A percentile compares a stretch with the other conserved stretches of the same genome.
phyloP scores from a whole-genome alignment of 768 basidiomycete species.

The Rhodotorula graminis region DNA sequence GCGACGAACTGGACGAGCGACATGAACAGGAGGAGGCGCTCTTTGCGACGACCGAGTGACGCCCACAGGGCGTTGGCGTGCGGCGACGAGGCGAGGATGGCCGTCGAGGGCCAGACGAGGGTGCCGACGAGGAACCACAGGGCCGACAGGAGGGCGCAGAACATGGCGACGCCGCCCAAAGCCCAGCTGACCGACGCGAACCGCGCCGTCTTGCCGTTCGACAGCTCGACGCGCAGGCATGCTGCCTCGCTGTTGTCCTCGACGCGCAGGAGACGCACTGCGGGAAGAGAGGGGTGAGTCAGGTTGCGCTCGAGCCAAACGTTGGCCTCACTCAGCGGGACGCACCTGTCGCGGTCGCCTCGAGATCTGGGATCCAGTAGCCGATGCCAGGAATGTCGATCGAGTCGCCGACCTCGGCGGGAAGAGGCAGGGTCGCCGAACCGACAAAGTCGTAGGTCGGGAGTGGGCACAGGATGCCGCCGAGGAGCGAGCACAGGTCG shows the following conservation, averaged over 20 bases:
- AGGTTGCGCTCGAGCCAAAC: no score
- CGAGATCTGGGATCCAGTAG: constrained; percentile 82
- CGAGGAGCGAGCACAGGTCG: constrained; percentile 72
- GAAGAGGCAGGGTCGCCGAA: constrained; percentile 23
- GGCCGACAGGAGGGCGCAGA: constrained; percentile 57
- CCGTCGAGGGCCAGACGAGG: constrained; percentile 50
- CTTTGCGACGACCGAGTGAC: constrained; percentile 29
- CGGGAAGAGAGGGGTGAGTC: not conserved
- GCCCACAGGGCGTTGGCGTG: constrained; percentile 56
- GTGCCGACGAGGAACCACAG: constrained; percentile 50
- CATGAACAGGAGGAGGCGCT: constrained; percentile 74
- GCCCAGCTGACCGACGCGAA: constrained; percentile 73
- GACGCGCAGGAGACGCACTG: constrained; percentile 29
- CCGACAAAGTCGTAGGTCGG: constrained; percentile 83
- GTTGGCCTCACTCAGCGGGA: no score
- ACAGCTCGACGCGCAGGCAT: constrained; percentile 84
- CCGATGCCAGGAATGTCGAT: constrained; percentile 63
- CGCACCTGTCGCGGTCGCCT: constrained; percentile 77
- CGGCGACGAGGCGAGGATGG: constrained; percentile 21
- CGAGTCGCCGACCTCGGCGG: constrained; percentile 48
- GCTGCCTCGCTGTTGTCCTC: constrained; percentile 60
- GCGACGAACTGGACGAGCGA: constrained; percentile 81
- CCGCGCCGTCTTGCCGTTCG: constrained; percentile 80
- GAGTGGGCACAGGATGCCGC: constrained; percentile 74
- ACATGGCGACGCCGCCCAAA: constrained; percentile 57